Evolutionary conservation across 345 rosid genomes (phyloP).

Genomic region (Tarenaya hassleriana): DNA sequence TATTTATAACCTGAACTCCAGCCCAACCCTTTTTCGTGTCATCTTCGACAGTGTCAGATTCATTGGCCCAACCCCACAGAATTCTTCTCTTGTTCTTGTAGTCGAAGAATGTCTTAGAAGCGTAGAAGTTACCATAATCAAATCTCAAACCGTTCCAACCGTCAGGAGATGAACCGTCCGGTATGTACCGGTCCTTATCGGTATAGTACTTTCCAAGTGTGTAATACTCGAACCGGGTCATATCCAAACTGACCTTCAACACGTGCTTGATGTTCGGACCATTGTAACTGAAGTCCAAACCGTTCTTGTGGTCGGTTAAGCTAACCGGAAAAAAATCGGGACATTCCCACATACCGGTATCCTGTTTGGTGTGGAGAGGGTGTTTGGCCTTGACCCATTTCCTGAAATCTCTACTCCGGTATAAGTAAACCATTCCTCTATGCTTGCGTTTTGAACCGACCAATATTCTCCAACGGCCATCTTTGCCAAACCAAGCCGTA

Average conservation of each 20-base stretch:
- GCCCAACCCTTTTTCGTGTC: constrained; percentile 80
- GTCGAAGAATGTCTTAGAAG: constrained; percentile 79
- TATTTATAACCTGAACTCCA: constrained; percentile 55
- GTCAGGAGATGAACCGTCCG: constrained; percentile 46
- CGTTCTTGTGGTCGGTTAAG: constrained; percentile 24
- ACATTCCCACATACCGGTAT: constrained; percentile 91
- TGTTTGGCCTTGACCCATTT: constrained; percentile 62
- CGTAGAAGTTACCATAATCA: constrained; percentile 79
- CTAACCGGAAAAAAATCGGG: constrained; percentile 80
- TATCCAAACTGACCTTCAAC: constrained; percentile 69
- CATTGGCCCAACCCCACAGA: constrained; percentile 84
- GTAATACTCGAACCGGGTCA: constrained; percentile 67
- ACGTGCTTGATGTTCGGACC: constrained; percentile 37
- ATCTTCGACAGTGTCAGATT: constrained; percentile 41
- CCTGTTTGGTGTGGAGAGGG: constrained; percentile 44
- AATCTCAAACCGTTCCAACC: constrained; percentile 71
- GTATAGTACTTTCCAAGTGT: constrained; percentile 49
- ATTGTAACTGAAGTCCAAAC: constrained; percentile 42
- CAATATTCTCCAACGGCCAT: constrained; percentile 53
- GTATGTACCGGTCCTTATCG: constrained; percentile 41
- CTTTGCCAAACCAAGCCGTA: constrained; percentile 58
- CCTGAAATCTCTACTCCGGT: constrained; percentile 56
- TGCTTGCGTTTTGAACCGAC: constrained; percentile 48
- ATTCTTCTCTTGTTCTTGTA: constrained; percentile 43
- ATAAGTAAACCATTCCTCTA: constrained; percentile 59